Evolutionary conservation across 176 grass and related monocot species (phyloP), one percentile per base, ranked within the genome.

Genomic region (Carex kokanica): DNA sequence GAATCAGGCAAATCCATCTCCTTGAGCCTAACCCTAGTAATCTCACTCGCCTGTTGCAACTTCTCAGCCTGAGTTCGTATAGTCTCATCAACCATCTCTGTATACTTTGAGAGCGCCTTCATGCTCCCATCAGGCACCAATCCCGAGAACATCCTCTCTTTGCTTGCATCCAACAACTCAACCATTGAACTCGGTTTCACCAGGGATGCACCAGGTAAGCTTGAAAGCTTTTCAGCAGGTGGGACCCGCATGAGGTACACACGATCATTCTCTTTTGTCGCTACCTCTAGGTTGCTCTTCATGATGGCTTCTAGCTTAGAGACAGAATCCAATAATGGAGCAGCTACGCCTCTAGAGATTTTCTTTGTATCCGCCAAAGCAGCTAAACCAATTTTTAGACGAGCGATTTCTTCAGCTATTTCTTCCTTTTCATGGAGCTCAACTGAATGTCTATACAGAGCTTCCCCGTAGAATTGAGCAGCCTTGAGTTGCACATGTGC

Each of bases 1-100:
- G 97, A 99, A 91, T 99, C 97, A 43, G 97, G 97, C 81, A 99
- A 79, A 84, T 99, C 97, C 97, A 99, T 96, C 86, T 99, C 97
- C 89, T 96, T 99, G 69, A 99, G 78, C 79, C 86, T 96, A 84
- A 99, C 89, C 83, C 97, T 89, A 74, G 97, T 92, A 57, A 99
- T 90, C 83, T 99, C 97, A 87, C 97, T 99, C 38, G 92, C 91
- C 91, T 99, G 89, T 87, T 96, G 97, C 74, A 99, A 81, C 88
- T 99, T 99, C 72, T 99, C 97, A 4, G 97, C 97, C 43, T 99
- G 97, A 56, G 85, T 96, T 70, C 97, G 83, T 64, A 99, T 99
- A 71, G 96, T 92, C 38, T 90, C 78, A 90, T 99, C 97, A 81
- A 96, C 93, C 93, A 99, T 99, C 84, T 93, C 97, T 0, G 97